phyloP scores from a whole-genome alignment of 768 basidiomycete species.

The Naematelia encephala region DNA sequence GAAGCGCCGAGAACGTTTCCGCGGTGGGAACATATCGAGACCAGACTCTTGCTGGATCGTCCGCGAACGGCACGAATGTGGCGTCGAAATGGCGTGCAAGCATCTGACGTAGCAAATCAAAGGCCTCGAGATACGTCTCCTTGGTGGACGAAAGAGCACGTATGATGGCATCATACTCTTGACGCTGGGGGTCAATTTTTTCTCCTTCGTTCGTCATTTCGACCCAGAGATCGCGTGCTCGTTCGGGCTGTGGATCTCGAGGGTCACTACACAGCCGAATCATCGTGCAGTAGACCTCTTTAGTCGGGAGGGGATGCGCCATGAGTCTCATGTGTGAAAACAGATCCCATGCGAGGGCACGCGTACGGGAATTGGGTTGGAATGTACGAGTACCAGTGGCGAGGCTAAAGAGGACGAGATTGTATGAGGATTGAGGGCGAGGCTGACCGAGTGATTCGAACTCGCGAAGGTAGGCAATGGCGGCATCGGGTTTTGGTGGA shows the following conservation, averaged over 20 bases:
- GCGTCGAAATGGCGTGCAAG: slow-evolving; percentile 71
- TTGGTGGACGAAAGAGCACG: slow-evolving; percentile 64
- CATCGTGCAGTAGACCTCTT: slow-evolving; percentile 74
- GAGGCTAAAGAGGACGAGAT: slow-evolving; percentile 58
- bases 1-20: slow-evolving; percentile 72
- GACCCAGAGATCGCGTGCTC: slow-evolving; percentile 85
- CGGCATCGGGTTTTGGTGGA: slow-evolving; percentile 58
- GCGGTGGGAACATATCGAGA: slow-evolving; percentile 57
- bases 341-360: slow-evolving; percentile 85
- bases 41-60: slow-evolving; percentile 47
- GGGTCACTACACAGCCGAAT: slow-evolving; percentile 71
- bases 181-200: slow-evolving; percentile 60
- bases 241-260: slow-evolving; percentile 70
- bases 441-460: slow-evolving; percentile 66
- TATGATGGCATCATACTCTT: slow-evolving; percentile 77
- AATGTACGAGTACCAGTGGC: slow-evolving; percentile 55
- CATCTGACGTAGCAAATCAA: slow-evolving; percentile 83
- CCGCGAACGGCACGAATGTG: slow-evolving; percentile 36
- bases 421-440: slow-evolving; percentile 73
- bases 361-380: slow-evolving; percentile 43
- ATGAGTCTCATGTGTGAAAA: slow-evolving; percentile 95
- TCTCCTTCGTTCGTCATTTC: slow-evolving; percentile 79
- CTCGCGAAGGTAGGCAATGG: slow-evolving; percentile 65
- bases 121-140: slow-evolving; percentile 72
- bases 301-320: slow-evolving; percentile 76